Evolutionary conservation across 192 early-diverging fungal genomes (phyloP).

Genomic region (Podila epigama): DNA sequence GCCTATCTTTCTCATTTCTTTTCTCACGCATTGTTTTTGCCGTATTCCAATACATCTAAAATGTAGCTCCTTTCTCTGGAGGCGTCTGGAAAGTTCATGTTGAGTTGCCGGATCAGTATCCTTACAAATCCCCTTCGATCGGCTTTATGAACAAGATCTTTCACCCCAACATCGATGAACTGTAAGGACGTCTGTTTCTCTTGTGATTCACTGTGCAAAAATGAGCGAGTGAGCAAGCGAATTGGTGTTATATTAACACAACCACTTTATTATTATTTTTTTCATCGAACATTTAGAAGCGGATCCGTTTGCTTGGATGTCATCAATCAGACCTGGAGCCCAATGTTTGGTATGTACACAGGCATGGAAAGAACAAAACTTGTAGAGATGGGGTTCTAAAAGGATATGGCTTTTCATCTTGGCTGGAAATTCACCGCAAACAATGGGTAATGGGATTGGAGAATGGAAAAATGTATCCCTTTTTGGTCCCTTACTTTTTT

Average conservation of each 20-base stretch:
- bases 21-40: neutral
- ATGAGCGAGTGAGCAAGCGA: neutral
- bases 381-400: too few species aligned
- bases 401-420: too few species aligned
- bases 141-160: conserved; percentile 99
- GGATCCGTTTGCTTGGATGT: conserved; percentile 99
- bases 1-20: neutral
- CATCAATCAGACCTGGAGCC: conserved; percentile 99
- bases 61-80: conserved; percentile 88
- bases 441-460: too few species aligned
- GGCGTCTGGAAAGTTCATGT: conserved; percentile 99
- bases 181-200: conserved; percentile 58
- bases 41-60: neutral
- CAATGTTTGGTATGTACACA: conserved; percentile 89
- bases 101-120: conserved; percentile 98
- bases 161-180: conserved; percentile 99
- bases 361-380: too few species aligned
- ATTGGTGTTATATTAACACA: neutral
- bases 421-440: too few species aligned
- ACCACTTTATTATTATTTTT: neutral
- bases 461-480: too few species aligned
- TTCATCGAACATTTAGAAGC: conserved; percentile 62
- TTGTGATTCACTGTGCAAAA: neutral
- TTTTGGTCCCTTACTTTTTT: neutral
- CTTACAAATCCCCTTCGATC: conserved; percentile 98